Conservation (phyloP, 768 basidiomycete species). For the Megacollybia marginata region DNA sequence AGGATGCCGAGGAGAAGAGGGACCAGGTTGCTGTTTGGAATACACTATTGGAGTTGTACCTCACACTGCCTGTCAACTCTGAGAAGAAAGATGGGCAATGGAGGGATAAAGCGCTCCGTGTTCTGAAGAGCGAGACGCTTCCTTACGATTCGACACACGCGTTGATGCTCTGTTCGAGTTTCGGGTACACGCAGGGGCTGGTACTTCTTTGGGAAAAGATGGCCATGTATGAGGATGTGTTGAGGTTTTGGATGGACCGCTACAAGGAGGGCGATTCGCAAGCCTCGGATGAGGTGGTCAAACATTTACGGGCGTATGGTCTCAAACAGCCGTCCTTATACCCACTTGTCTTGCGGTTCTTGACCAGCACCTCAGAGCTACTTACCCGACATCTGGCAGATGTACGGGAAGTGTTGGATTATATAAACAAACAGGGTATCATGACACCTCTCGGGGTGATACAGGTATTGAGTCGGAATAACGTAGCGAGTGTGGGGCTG, state of each 20-base stretch:
- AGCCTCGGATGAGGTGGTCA: constrained; percentile 56
- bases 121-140: constrained; percentile 52
- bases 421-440: constrained; percentile 74
- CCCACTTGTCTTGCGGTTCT: constrained; percentile 79
- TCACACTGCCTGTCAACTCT: constrained; percentile 39
- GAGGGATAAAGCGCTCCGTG: constrained; percentile 59
- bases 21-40: constrained; percentile 93
- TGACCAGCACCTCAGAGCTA: constrained; percentile 75
- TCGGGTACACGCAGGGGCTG: constrained; percentile 74
- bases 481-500: constrained; percentile 84
- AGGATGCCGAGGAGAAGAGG: constrained; percentile 41
- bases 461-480: constrained; percentile 82
- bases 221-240: constrained; percentile 93
- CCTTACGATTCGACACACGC: constrained; percentile 91
- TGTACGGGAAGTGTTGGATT: constrained; percentile 60
- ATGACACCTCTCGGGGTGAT: constrained; percentile 88
- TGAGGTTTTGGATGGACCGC: constrained; percentile 88
- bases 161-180: constrained; percentile 87
- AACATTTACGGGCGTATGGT: constrained; percentile 71
- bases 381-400: constrained; percentile 67
- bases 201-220: constrained; percentile 89
- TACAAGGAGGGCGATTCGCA: constrained; percentile 31
- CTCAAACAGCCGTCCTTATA: constrained; percentile 66
- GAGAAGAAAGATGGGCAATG: constrained; percentile 2
- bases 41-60: constrained; percentile 88